Percentiles rank a stretch among this genome's conserved stretches.
Conservation (phyloP, 306 rosid species). For the Amphicarpaea edgeworthii region DNA sequence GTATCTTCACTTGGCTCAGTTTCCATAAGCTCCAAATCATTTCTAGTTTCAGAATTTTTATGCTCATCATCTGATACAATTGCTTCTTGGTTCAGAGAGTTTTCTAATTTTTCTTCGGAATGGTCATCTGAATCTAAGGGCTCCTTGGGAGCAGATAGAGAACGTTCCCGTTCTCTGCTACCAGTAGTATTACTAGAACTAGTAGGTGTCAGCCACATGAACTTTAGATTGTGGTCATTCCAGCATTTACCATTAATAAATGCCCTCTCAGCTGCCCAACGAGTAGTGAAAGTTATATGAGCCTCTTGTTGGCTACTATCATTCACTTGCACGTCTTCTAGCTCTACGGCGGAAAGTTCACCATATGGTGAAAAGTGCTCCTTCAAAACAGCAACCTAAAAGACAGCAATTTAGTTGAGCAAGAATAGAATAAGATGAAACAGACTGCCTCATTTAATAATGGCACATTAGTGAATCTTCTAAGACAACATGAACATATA, state of each 20-base stretch:
- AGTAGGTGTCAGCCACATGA: conserved; percentile 66
- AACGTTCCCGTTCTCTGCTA: conserved; percentile 61
- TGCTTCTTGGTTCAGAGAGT: conserved; percentile 49
- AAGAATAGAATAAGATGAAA: conserved; percentile 22
- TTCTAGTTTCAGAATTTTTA: conserved; percentile 46
- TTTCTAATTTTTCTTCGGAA: conserved; percentile 48
- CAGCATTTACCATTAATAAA: conserved; percentile 75
- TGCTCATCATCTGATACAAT: conserved; percentile 53
- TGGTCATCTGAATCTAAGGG: conserved; percentile 49
- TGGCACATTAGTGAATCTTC: conserved; percentile 1
- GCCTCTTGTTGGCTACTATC: conserved; percentile 59
- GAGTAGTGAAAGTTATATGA: conserved; percentile 62
- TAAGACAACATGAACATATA: conserved; percentile 31
- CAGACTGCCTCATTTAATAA: not conserved
- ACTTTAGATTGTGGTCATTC: conserved; percentile 73
- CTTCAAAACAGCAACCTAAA: conserved; percentile 73
- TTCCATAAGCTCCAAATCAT: conserved; percentile 53
- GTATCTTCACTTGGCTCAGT: conserved; percentile 57
- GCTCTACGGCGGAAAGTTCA: conserved; percentile 65
- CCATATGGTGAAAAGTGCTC: conserved; percentile 80
- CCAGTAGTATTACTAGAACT: conserved; percentile 51
- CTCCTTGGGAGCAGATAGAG: conserved; percentile 61
- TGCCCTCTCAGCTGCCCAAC: conserved; percentile 80
- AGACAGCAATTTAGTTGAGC: conserved; percentile 36
- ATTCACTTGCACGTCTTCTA: conserved; percentile 58